Base-by-base conservation (phyloP, 2,329 filamentous ascomycete species). In the Colletotrichum kahawae region DNA sequence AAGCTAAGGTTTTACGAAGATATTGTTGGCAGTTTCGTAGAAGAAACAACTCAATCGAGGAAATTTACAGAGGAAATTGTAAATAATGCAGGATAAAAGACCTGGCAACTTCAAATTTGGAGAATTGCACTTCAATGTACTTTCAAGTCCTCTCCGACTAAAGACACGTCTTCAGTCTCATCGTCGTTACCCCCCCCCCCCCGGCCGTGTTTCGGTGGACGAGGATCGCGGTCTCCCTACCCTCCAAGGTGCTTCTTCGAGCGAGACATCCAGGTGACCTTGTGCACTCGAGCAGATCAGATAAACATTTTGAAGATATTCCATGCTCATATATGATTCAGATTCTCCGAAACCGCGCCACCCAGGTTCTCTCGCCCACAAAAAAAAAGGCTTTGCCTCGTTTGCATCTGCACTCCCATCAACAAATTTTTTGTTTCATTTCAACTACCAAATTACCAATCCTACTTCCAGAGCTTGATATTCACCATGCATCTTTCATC, bases 1-100 rank as follows among this genome's bases (percentile, higher is more conserved):
- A 51, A 51, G 0, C n/a, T 21, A 12, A 21, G 43, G 43, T 51
- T 51, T 34, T 51, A 12, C 43, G 10, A 48, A 51, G 43, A n/a
- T 48, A 4, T 21, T 12, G 43, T 0, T 21, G n/a, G 18, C 0
- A 21, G 43, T 21, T 21, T 21, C n/a, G 43, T 9, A 21, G 43
- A n/a, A 1, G 9, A 48, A n/a, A 48, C 0, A 48, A 0, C 0
- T n/a, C 38, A 9, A 18, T 1, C 18, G 38, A 0, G 38, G 18
- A 48, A 43, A 0, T 43, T 43, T 24, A 24, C 24, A 9, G 38
- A 0, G 38, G 18, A 43, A 48, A 0, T 48, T 48, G 18, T 48
- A n/a, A 9, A 48, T 9, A 12, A 48, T 12, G 0, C 0, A 48
- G 9, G 9, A 5, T n/a, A 0, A 48, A 48, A 48, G 38, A n/a